These are phyloP conservation scores for Keithomyces neogunnii DNA, from an alignment of 2,329 filamentous ascomycete species.

Conservation along the genomic window DNA sequence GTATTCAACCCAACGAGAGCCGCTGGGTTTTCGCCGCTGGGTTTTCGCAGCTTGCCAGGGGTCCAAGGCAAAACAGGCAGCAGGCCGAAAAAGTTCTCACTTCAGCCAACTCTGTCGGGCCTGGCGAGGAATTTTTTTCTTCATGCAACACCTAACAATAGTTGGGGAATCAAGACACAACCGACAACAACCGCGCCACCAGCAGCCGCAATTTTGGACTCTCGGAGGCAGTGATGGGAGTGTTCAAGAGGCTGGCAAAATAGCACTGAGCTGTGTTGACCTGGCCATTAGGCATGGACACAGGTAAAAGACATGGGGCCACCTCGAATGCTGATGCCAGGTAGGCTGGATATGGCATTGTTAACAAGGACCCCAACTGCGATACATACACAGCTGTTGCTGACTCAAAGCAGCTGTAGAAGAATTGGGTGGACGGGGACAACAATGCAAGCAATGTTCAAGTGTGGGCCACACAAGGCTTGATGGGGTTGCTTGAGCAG, in stretches of 20 bases:
- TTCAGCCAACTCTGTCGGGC: not conserved
- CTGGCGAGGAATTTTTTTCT: not conserved
- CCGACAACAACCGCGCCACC: constrained; percentile 1
- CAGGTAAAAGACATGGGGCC: not conserved
- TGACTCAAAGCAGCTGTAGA: too few relatives aligned
- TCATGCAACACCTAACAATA: not conserved
- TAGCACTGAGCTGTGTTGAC: not conserved
- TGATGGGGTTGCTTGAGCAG: not conserved
- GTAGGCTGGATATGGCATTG: not conserved
- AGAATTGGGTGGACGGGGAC: too few relatives aligned
- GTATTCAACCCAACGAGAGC: not conserved
- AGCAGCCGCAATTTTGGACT: not conserved
- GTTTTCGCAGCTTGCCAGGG: not conserved
- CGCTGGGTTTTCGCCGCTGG: not conserved
- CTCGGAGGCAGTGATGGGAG: not conserved
- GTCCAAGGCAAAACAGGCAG: not conserved
- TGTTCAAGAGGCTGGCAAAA: not conserved
- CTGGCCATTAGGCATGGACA: not conserved
- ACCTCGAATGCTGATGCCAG: not conserved
- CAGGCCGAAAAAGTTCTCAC: not conserved
- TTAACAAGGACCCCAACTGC: not conserved
- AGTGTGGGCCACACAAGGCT: too few relatives aligned
- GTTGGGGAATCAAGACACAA: too few relatives aligned
- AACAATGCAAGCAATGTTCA: too few relatives aligned
- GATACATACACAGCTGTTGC: too few relatives aligned